Evolutionary conservation across 768 basidiomycete species (phyloP), one percentile per base, ranked within the genome.

Genomic region (Neoboletus magnificus): DNA sequence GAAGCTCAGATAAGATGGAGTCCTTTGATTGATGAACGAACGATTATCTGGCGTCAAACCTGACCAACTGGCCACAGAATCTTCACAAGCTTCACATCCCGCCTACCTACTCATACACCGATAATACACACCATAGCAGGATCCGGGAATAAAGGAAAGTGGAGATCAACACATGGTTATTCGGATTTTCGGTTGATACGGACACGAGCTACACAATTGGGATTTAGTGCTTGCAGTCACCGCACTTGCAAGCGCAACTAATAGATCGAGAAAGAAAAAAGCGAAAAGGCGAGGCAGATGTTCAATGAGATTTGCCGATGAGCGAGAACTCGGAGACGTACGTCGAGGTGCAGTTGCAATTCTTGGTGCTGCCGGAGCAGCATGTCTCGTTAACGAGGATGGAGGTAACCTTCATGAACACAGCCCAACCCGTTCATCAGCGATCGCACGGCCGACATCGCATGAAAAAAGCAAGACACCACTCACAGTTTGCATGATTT

Each of bases 371-470:
- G 20, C 48, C 15, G 20, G 48, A 44, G 49, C 64, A 66, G 61
- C 64, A 65, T 29, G 64, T 57, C 40, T 63, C 47, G 53, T 66
- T 58, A 12, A 64, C 59, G 23, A 48, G 64, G 50, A 53, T 41
- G 16, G 61, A 37, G 47, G 20, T 50, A 48, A 52, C 16, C 59
- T 61, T 22, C 15, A 22, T 23, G 13, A 30, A 35, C 11, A 2
- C 2, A 30, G 23, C 11, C 3, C 23, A 25, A n/a, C 15, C 20
- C 25, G 12, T 25, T 3, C 22, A 16, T 54, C 43, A 44, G 50
- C 12, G 6, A 35, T 20, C 11, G 3, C 4, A 16, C 22, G 25
- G 15, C 16, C n/a, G n/a, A 55, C 12, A 23, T 13, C n/a, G 22
- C n/a, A 30, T 4, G 13, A 13, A 35, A 23, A 42, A 11, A 29